Conservation (phyloP, 306 rosid species). For the Notholithocarpus densiflorus region DNA sequence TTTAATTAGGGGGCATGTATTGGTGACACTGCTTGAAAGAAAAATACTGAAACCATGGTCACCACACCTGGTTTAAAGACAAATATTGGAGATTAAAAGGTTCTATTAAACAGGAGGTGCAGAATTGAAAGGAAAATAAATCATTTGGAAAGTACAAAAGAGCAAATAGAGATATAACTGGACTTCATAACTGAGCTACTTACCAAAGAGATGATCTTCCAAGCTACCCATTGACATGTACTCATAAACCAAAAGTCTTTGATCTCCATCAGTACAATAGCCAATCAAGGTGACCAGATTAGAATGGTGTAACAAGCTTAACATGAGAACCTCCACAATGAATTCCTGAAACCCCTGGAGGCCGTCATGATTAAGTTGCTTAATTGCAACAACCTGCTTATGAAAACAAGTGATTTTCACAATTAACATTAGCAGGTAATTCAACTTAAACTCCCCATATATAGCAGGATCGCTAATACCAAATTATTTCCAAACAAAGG, state of each 20-base stretch:
- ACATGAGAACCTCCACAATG: constrained; percentile 91
- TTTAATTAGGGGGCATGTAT: not conserved
- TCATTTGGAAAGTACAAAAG: not conserved
- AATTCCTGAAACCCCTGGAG: constrained; percentile 93
- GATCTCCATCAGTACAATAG: constrained; percentile 96
- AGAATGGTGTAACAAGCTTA: constrained; percentile 81
- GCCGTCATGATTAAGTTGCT: constrained; percentile 80
- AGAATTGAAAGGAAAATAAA: not conserved
- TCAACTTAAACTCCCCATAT: not conserved
- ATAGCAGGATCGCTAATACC: not conserved
- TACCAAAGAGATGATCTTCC: constrained; percentile 84
- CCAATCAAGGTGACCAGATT: constrained; percentile 90
- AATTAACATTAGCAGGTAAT: not conserved
- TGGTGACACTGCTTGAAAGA: not conserved
- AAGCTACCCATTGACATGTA: constrained; percentile 84
- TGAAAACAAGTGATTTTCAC: not conserved
- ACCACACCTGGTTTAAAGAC: not conserved
- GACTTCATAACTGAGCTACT: not conserved
- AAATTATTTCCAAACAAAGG: not conserved
- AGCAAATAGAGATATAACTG: not conserved
- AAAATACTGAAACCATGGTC: not conserved
- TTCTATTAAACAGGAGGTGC: not conserved
- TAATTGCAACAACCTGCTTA: constrained; percentile 79
- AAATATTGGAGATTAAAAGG: not conserved
- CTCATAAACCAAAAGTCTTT: constrained; percentile 84